These are phyloP conservation scores for Talaromyces ruber DNA, from an alignment of 495 filamentous ascomycete species.

Conservation along the genomic window DNA sequence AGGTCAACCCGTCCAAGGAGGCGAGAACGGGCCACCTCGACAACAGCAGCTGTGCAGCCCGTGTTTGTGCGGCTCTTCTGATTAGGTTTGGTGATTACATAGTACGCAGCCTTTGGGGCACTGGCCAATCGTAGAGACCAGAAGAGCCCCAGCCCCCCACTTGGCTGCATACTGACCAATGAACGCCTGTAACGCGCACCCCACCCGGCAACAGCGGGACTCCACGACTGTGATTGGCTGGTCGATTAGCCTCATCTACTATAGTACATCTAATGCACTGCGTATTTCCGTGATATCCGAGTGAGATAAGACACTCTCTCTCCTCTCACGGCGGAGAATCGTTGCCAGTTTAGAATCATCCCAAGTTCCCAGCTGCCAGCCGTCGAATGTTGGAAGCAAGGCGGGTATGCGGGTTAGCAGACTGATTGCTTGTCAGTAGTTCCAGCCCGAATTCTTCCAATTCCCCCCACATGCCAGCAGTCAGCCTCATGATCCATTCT, in stretches of 20 bases:
- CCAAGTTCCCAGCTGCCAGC: too few species aligned
- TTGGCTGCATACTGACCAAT: too few species aligned
- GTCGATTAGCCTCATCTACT: too few species aligned
- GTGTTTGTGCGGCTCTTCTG: not conserved
- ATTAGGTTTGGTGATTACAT: not conserved
- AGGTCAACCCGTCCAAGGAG: too few species aligned
- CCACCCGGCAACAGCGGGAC: too few species aligned
- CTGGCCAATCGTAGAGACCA: not conserved
- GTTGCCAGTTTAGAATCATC: not conserved
- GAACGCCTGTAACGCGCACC: too few species aligned
- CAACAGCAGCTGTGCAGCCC: not conserved
- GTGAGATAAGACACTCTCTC: too few species aligned
- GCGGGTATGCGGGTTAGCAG: not conserved
- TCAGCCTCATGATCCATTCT: not conserved
- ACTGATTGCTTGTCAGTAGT: not conserved
- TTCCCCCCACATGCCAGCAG: not conserved
- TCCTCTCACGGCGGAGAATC: too few species aligned
- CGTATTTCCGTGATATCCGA: too few species aligned
- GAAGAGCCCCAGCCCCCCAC: too few species aligned
- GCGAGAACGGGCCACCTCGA: not conserved
- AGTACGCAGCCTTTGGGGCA: not conserved
- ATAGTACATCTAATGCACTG: too few species aligned
- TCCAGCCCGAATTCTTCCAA: not conserved
- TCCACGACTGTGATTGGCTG: too few species aligned
- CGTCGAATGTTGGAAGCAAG: not conserved